Base-by-base conservation (phyloP, 2,329 filamentous ascomycete genomes). In the Pleoardoris graminearum region DNA sequence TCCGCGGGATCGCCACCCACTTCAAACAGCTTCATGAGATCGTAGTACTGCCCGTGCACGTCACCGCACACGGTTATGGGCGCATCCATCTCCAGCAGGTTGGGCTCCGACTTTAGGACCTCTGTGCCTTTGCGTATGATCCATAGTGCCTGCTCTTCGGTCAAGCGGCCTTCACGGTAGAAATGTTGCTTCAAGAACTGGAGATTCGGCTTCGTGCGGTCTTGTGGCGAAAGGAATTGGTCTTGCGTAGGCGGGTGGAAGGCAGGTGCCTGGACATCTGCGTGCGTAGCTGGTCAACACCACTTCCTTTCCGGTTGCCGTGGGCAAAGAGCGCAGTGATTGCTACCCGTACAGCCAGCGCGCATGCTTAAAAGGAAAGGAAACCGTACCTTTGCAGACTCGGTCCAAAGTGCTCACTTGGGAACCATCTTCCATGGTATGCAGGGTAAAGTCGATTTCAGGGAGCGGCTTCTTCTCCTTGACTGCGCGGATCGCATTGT, bases 21-120 rank as follows among this genome's bases (percentile, higher is more conserved):
- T 76, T 99, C 94, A 69, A 99, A 99, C 29, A 99, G 83, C 81
- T 99, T 99, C 94, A 99, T 99, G 71, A 99, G 78, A 75, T 99
- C 94, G 75, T 96, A 99, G 79, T 97, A 99, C 78, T 99, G 94
- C 63, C 94, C 94, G 76, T 99, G 94, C 49, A 99, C 92, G 70
- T 99, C 94, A 72, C 94, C 94, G 69, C 94, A 99, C 45, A 99
- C 94, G 8, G 94, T 99, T 71, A 99, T 99, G 56, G 94, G 94
- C 35, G 94, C 94, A 75, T 99, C 94, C 94, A 99, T 99, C 81
- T 99, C 94, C 63, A 99, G 82, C 60, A 99, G 81, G 75, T 97
- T 99, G 60, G 94, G 93, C 78, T 99, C 94, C 57, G 87, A 82
- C 70, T 88, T 88, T 67, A 99, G 82, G 45, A 99, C 78, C 74